Evolutionary conservation across 805 yeast species (phyloP), one percentile per base, ranked within the genome.

Genomic region (Kregervanrija fluxuum): DNA sequence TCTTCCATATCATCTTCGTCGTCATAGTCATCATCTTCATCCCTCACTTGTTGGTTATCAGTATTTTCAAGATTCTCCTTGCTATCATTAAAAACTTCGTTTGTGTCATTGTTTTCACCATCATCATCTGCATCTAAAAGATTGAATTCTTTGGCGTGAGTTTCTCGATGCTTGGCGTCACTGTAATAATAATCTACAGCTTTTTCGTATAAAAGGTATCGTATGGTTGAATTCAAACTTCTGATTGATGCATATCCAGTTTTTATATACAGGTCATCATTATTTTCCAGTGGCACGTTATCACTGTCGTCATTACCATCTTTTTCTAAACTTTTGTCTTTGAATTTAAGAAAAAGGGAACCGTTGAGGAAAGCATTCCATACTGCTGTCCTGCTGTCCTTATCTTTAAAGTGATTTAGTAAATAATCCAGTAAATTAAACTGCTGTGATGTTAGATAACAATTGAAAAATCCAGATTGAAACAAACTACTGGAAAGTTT

Each of bases 151-250:
- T 48, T 49, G 30, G 44, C 50, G n/a, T 48, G 46, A 4, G 44
- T 11, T 11, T 33, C 43, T 32, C 40, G 42, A 12, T 43, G 33
- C 3, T 30, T 16, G 8, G 43, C 42, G 10, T 50, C 52, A 28
- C 44, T 48, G 36, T 42, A 61, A 22, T 48, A 55, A 40, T 54
- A 59, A 39, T 79, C 82, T 9, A 79, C 70, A 15, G 83, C 89
- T 56, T 76, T 79, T 54, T 84, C 90, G 78, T 86, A 85, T 17
- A 85, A 64, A 11, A 83, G 70, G 52, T 82, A 83, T 50, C 91
- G 67, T 16, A 83, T 63, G 49, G 77, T 83, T 40, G 83, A 65
- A 5, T 88, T 82, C 36, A 84, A 49, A 61, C 79, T 65, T 59
- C 82, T 69, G 1, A 76, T 65, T 8, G 77, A 69, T 11, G 67